Percentiles rank a stretch among this genome's conserved stretches.
phyloP scores from a whole-genome alignment of 1,284 basidiomycete genomes.

The Apiotrichum veenhuisii region DNA sequence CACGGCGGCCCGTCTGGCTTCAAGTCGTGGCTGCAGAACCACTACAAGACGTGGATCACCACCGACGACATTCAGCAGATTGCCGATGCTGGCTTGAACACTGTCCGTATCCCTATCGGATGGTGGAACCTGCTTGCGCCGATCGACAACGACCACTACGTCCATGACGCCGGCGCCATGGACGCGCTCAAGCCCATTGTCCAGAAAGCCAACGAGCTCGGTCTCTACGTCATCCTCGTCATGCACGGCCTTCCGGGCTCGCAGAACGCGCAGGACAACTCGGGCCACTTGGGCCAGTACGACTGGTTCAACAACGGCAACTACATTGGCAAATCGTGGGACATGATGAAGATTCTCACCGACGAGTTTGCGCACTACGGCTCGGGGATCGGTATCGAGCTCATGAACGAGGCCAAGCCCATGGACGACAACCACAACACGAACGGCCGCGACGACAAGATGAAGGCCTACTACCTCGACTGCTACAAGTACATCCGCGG shows the following conservation, averaged over 20 bases:
- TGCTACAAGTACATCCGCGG: constrained; percentile 9
- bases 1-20: constrained; percentile 34
- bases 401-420: constrained; percentile 14
- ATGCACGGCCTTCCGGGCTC: constrained; percentile 75
- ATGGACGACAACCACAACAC: neutral
- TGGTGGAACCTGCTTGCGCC: constrained; percentile 20
- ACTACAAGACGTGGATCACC: constrained; percentile 51
- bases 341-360: constrained; percentile 17
- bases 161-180: constrained; percentile 32
- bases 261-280: constrained; percentile 77
- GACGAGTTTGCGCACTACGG: constrained; percentile 52
- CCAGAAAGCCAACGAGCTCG: constrained; percentile 68
- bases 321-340: neutral
- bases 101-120: constrained; percentile 46
- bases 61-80: constrained; percentile 65
- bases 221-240: constrained; percentile 66
- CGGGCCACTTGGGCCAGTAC: constrained; percentile 64
- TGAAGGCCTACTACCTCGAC: constrained; percentile 53
- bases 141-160: constrained; percentile 59
- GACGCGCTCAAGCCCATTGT: constrained; percentile 59
- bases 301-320: constrained; percentile 65
- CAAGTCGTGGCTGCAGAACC: constrained; percentile 30
- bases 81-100: constrained; percentile 40
- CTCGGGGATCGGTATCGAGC: constrained; percentile 42
- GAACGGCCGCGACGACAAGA: neutral